A percentile compares a stretch with the other conserved stretches of the same genome.
These are phyloP conservation scores for Didymella sp. DNA, from an alignment of 2,329 filamentous ascomycete species.

Conservation along the genomic window DNA sequence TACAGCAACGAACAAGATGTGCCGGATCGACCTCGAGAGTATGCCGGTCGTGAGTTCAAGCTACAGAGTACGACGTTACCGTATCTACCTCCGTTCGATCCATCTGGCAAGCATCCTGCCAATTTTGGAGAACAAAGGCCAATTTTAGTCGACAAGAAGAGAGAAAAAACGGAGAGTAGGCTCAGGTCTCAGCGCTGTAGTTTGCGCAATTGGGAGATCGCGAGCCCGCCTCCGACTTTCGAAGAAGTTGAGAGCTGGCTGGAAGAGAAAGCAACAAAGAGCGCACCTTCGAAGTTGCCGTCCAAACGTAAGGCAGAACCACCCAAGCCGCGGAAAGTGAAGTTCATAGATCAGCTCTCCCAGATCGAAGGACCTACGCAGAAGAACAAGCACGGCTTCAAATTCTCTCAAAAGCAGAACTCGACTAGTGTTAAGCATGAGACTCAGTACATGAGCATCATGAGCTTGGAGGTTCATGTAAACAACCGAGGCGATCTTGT, in stretches of 20 bases:
- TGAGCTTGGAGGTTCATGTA: slow-evolving; percentile 92
- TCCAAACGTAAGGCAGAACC: slow-evolving; percentile 11
- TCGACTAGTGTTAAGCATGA: slow-evolving; percentile 82
- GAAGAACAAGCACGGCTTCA: slow-evolving; percentile 80
- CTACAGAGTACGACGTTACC: slow-evolving; percentile 77
- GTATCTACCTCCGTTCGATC: slow-evolving; percentile 80
- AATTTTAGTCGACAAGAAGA: slow-evolving; percentile 57
- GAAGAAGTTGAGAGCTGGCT: slow-evolving; percentile 76
- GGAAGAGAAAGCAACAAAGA: slow-evolving; percentile 37
- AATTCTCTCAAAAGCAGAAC: slow-evolving; percentile 78
- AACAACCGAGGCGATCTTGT: slow-evolving; percentile 82
- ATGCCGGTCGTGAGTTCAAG: slow-evolving; percentile 85
- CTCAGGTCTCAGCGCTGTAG: slow-evolving; percentile 65
- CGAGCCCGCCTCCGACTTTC: slow-evolving; percentile 71
- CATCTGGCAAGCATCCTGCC: slow-evolving; percentile 63
- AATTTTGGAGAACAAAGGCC: slow-evolving; percentile 62
- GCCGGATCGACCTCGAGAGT: slow-evolving; percentile 77
- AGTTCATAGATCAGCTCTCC: slow-evolving; percentile 61
- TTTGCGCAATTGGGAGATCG: slow-evolving; percentile 78
- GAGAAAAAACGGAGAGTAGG: slow-evolving; percentile 60
- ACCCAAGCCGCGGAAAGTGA: slow-evolving; percentile 28
- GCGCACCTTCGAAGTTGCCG: slow-evolving; percentile 14
- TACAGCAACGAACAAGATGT: slow-evolving; percentile 87
- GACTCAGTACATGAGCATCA: slow-evolving; percentile 92
- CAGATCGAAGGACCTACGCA: slow-evolving; percentile 92